Percentiles rank a stretch among this genome's conserved stretches.
phyloP scores from a whole-genome alignment of 148 eudicot genomes.

The Persicaria maculosa region DNA sequence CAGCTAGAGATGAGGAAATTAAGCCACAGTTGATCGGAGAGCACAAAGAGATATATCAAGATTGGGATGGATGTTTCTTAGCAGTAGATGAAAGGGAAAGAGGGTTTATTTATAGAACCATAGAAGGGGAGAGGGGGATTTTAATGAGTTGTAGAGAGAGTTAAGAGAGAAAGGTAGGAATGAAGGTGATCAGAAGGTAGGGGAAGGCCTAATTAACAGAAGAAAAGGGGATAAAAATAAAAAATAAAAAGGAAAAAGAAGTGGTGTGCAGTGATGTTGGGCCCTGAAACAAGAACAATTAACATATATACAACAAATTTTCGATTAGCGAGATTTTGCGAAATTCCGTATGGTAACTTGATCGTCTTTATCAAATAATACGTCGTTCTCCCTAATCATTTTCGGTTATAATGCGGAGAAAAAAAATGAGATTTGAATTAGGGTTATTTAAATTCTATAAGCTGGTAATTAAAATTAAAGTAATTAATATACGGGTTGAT shows the following conservation, averaged over 20 bases:
- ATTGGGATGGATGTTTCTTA: neutral
- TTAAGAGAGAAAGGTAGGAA: neutral
- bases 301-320: too few species aligned
- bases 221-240: neutral
- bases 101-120: constrained; percentile 7
- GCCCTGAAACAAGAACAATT: too few species aligned
- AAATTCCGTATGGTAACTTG: too few species aligned
- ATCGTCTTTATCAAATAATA: too few species aligned
- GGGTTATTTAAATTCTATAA: too few species aligned
- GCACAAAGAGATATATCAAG: neutral
- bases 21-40: too few species aligned
- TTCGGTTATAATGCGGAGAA: too few species aligned
- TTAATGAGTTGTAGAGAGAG: neutral
- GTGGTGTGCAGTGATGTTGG: constrained; percentile 4
- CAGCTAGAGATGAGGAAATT: neutral
- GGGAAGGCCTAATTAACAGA: neutral
- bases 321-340: too few species aligned
- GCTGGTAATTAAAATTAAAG: too few species aligned
- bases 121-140: neutral
- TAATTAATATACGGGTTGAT: too few species aligned
- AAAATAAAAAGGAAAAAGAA: neutral
- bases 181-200: neutral
- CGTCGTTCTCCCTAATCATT: too few species aligned
- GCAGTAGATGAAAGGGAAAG: neutral
- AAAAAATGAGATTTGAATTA: too few species aligned